These are phyloP conservation scores for Paraphaeosphaeria minitans DNA, from an alignment of 2,329 filamentous ascomycete species.

Conservation along the genomic window DNA sequence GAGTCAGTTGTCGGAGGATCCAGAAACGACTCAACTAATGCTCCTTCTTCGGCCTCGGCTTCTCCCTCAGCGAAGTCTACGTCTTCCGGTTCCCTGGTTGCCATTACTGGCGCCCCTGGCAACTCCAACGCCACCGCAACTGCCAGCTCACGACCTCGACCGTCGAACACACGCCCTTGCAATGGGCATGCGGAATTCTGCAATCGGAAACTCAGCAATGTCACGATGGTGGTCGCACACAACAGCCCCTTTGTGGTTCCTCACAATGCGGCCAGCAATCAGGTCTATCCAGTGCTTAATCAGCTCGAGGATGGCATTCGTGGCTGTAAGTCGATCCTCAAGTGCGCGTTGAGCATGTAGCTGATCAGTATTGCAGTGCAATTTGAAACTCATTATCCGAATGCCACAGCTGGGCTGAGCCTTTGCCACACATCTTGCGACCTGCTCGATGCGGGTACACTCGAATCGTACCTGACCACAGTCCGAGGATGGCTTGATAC, in stretches of 20 bases:
- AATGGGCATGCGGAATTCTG: conserved; percentile 46
- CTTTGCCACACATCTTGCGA: conserved; percentile 88
- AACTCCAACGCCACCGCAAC: conserved; percentile 16
- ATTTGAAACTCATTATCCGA: conserved; percentile 63
- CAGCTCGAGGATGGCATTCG: conserved; percentile 45
- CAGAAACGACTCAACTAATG: background rate
- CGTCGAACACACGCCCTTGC: conserved; percentile 38
- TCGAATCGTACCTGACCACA: conserved; percentile 71
- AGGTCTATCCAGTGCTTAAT: conserved; percentile 30
- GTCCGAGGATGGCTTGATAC: conserved; percentile 74
- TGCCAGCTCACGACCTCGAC: conserved; percentile 17
- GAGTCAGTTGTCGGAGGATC: background rate
- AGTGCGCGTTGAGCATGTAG: background rate
- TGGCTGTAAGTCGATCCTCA: conserved; percentile 32
- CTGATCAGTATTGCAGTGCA: conserved; percentile 52
- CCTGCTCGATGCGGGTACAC: conserved; percentile 78
- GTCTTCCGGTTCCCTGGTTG: conserved; percentile 21
- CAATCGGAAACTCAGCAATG: conserved; percentile 38
- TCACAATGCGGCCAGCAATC: conserved; percentile 43
- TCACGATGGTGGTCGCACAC: conserved; percentile 44
- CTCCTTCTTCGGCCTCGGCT: conserved; percentile 10
- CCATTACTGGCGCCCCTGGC: conserved; percentile 24
- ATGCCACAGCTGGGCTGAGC: conserved; percentile 60
- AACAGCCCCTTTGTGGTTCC: conserved; percentile 41
- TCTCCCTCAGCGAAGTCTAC: conserved; percentile 14